Percentiles rank a stretch among this genome's conserved stretches.
Conservation (phyloP, 2,329 filamentous ascomycete species). For the Hymenoscyphus salicellus region DNA sequence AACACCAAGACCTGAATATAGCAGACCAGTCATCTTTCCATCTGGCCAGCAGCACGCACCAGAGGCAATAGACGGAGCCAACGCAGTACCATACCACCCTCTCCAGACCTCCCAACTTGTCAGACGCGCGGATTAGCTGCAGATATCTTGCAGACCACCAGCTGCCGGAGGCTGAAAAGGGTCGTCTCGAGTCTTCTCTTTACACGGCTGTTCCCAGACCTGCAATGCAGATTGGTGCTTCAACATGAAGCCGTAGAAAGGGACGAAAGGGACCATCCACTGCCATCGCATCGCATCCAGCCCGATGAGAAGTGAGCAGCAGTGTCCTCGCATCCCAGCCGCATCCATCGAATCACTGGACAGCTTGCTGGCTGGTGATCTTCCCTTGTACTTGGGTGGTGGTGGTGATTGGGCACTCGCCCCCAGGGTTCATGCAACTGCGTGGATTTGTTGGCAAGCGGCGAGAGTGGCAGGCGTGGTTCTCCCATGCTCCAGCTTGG, state of each 20-base stretch:
- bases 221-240: slow-evolving; percentile 1
- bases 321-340: not conserved
- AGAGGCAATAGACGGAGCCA: not conserved
- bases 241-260: not conserved
- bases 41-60: not conserved
- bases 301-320: not conserved
- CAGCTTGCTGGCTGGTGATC: not conserved
- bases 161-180: not conserved
- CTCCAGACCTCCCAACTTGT: not conserved
- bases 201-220: not conserved
- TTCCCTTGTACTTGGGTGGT: not conserved
- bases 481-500: no score
- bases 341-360: not conserved
- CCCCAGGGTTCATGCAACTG: slow-evolving; percentile 11
- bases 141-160: not conserved
- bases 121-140: slow-evolving; percentile 1
- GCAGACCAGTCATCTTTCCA: not conserved
- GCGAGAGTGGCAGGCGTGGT: not conserved
- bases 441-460: slow-evolving; percentile 16
- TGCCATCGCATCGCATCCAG: not conserved
- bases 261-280: not conserved
- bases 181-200: slow-evolving; percentile 2
- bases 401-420: slow-evolving; percentile 8
- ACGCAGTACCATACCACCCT: not conserved
- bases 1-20: not conserved